phyloP scores from a whole-genome alignment of 1,284 basidiomycete genomes.

The Tetrapyrgos nigripes region DNA sequence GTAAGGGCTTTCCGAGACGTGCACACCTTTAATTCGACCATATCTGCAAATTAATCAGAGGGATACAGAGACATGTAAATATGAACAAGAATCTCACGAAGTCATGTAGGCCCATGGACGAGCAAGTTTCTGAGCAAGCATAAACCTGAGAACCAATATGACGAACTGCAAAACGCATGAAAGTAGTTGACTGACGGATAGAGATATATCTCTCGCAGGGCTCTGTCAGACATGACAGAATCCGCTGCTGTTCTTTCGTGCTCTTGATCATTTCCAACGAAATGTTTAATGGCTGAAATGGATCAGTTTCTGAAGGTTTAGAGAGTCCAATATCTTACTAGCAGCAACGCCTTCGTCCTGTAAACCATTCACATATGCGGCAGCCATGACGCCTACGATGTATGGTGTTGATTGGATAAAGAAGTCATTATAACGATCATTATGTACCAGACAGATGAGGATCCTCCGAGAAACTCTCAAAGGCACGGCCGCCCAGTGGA shows the following conservation, averaged over 20 bases:
- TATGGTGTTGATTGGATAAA: background rate
- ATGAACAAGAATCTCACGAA: conserved; percentile 41
- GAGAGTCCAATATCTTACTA: conserved; percentile 34
- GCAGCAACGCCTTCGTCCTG: conserved; percentile 70
- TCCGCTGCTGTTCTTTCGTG: conserved; percentile 68
- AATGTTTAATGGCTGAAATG: conserved; percentile 52
- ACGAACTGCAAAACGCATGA: background rate
- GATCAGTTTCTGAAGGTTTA: background rate
- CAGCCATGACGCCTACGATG: conserved; percentile 56
- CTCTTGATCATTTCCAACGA: conserved; percentile 71
- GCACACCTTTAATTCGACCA: conserved; percentile 65
- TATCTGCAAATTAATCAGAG: conserved; percentile 46
- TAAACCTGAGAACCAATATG: conserved; percentile 51
- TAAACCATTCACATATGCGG: conserved; percentile 70
- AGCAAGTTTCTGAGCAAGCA: conserved; percentile 67
- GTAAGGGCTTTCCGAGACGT: conserved; percentile 64
- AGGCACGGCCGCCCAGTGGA: conserved; percentile 67
- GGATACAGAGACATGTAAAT: background rate
- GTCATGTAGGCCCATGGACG: conserved; percentile 72
- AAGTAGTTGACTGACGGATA: conserved; percentile 56
- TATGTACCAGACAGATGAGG: conserved; percentile 62
- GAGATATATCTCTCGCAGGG: conserved; percentile 74
- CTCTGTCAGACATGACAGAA: conserved; percentile 66
- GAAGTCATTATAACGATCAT: background rate
- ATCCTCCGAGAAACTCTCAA: conserved; percentile 77